Conservation (phyloP, 108 stramenopile species). For the Fistulifera solaris region DNA sequence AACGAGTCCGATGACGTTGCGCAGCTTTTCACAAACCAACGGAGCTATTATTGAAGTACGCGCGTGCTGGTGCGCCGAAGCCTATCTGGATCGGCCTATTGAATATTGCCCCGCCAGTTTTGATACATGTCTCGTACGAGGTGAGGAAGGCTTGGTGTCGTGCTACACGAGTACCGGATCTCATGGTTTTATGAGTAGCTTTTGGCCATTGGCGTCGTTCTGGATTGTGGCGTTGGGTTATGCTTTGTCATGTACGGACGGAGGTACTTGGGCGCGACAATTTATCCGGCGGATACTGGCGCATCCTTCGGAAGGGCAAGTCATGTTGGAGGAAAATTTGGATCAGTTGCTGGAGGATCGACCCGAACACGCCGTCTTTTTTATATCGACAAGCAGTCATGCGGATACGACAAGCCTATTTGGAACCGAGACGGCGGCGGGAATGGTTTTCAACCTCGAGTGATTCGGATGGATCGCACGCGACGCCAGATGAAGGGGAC, state of each 20-base stretch:
- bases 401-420: no score
- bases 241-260: not conserved
- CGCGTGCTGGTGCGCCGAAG: no score
- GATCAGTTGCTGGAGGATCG: not conserved
- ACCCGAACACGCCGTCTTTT: not conserved
- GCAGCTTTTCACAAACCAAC: no score
- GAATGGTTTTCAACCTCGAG: no score
- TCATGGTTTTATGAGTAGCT: not conserved
- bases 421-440: no score
- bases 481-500: not conserved
- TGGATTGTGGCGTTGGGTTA: not conserved
- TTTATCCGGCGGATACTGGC: not conserved
- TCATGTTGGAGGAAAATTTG: not conserved
- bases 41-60: no score
- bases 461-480: not conserved
- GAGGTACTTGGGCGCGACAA: not conserved
- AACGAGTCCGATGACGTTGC: no score
- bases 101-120: slow-evolving; percentile 5
- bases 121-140: not conserved
- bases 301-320: not conserved
- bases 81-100: not conserved
- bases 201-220: slow-evolving; percentile 4
- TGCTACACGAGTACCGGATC: not conserved
- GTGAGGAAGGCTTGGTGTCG: not conserved
- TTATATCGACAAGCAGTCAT: no score